These are phyloP conservation scores for Umbelopsis isabellina DNA, from an alignment of 192 early-diverging fungal species.

Conservation along the genomic window DNA sequence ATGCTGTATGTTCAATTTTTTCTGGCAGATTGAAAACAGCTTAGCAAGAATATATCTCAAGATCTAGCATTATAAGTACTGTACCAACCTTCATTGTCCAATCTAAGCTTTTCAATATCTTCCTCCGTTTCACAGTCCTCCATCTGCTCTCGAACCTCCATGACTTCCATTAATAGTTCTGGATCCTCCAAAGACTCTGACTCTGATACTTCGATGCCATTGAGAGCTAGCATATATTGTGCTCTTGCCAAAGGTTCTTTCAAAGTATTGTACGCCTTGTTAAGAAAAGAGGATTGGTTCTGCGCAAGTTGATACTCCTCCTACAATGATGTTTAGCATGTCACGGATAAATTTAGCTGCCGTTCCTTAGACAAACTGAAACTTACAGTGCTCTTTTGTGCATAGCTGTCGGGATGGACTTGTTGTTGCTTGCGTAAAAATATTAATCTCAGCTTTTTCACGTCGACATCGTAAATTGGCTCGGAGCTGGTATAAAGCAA, in stretches of 20 bases:
- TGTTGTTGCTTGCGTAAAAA: conserved; percentile 81
- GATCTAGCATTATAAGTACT: background rate
- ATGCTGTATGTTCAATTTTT: conserved; percentile 31
- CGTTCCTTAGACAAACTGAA: background rate
- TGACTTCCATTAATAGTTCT: conserved; percentile 80
- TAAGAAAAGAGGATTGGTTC: conserved; percentile 78
- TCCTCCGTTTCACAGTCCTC: conserved; percentile 68
- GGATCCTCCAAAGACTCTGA: conserved; percentile 64
- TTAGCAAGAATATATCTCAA: background rate
- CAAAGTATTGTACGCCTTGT: conserved; percentile 85
- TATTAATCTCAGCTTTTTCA: conserved; percentile 55
- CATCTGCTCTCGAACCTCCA: conserved; percentile 77
- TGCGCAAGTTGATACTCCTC: conserved; percentile 67
- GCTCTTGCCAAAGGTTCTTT: conserved; percentile 80
- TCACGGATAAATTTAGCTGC: conserved; percentile 1
- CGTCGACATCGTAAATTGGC: conserved; percentile 70
- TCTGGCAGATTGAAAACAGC: conserved; percentile 13
- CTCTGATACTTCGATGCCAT: conserved; percentile 60
- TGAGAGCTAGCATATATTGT: conserved; percentile 75
- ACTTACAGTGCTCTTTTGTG: conserved; percentile 59
- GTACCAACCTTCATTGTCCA: conserved; percentile 63
- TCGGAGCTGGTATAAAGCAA: conserved; percentile 32
- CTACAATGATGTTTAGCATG: conserved; percentile 34
- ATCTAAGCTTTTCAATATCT: conserved; percentile 62
- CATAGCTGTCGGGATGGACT: conserved; percentile 86